Evolutionary conservation across 2,329 filamentous ascomycete species (phyloP).

Genomic region (Sclerotinia nivalis): DNA sequence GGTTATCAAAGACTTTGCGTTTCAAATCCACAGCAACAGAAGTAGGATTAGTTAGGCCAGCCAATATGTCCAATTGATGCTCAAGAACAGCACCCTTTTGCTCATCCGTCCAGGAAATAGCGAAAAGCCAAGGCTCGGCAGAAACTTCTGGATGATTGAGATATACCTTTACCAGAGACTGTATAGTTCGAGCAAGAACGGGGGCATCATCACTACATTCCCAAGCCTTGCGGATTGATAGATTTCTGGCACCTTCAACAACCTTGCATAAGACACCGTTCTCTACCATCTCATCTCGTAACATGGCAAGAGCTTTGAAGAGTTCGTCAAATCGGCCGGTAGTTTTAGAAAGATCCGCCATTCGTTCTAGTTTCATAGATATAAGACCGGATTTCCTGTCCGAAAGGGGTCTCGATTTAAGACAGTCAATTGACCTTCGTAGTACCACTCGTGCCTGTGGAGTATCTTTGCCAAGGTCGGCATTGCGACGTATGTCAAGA

Average conservation of each 20-base stretch:
- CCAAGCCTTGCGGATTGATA: conserved; percentile 57
- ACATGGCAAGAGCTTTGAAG: conserved; percentile 56
- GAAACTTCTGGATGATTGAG: conserved; percentile 59
- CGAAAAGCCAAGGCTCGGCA: conserved; percentile 45
- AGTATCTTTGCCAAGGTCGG: conserved; percentile 46
- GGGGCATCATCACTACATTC: conserved; percentile 50
- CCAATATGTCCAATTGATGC: conserved; percentile 55
- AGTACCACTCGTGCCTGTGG: conserved; percentile 55
- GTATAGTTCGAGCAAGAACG: conserved; percentile 59
- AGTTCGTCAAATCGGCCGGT: conserved; percentile 58
- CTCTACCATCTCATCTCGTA: conserved; percentile 62
- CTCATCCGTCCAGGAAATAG: conserved; percentile 47
- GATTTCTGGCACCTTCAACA: conserved; percentile 50
- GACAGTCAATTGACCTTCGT: conserved; percentile 62
- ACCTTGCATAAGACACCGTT: conserved; percentile 58
- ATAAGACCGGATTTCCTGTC: conserved; percentile 63
- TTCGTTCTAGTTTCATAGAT: conserved; percentile 63
- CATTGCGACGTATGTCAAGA: conserved; percentile 51
- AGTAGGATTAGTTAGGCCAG: conserved; percentile 29
- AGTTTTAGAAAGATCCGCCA: conserved; percentile 61
- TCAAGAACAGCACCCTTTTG: conserved; percentile 60
- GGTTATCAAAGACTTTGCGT: conserved; percentile 31
- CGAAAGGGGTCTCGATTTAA: conserved; percentile 53
- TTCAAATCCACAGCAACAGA: conserved; percentile 27
- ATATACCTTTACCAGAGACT: conserved; percentile 60